Percentiles rank a stretch among this genome's conserved stretches.
phyloP scores from a whole-genome alignment of 2,329 filamentous ascomycete species.

The Cryoendolithus antarcticus region DNA sequence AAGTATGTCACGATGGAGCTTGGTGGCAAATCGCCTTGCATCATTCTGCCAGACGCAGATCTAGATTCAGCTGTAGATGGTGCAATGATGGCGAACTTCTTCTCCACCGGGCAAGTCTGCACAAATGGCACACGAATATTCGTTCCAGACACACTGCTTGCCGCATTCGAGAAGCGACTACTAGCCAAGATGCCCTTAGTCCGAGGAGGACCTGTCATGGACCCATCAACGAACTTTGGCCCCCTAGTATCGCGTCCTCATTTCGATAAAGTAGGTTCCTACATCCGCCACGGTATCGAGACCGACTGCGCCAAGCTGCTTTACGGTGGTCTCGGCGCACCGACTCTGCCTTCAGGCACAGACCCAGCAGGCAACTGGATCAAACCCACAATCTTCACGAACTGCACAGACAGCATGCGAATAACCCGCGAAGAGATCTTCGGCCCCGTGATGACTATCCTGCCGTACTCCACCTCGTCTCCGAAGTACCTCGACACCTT shows the following conservation, averaged over 20 bases:
- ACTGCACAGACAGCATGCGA: constrained; percentile 72
- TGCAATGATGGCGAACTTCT: constrained; percentile 91
- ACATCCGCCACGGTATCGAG: constrained; percentile 64
- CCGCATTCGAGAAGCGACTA: constrained; percentile 55
- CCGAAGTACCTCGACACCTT: constrained; percentile 50
- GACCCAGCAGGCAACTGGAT: constrained; percentile 67
- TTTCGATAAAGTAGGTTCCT: constrained; percentile 62
- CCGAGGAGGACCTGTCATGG: constrained; percentile 60
- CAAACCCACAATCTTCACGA: constrained; percentile 69
- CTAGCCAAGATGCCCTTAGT: constrained; percentile 58
- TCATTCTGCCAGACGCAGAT: constrained; percentile 70
- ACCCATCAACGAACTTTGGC: constrained; percentile 66
- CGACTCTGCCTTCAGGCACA: constrained; percentile 33
- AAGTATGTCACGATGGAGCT: constrained; percentile 90
- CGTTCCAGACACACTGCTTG: constrained; percentile 54
- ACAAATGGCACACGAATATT: constrained; percentile 88
- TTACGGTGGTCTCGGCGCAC: constrained; percentile 54
- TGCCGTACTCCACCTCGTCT: constrained; percentile 47
- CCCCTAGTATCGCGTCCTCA: constrained; percentile 67
- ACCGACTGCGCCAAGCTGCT: constrained; percentile 62
- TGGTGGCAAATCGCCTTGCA: constrained; percentile 70
- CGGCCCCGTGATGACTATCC: constrained; percentile 72
- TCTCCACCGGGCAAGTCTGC: constrained; percentile 81
- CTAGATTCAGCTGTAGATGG: constrained; percentile 72
- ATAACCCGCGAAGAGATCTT: constrained; percentile 79